These are phyloP conservation scores for Sporisorium iseilematis-ciliati DNA, from an alignment of 1,284 basidiomycete species.

Conservation along the genomic window DNA sequence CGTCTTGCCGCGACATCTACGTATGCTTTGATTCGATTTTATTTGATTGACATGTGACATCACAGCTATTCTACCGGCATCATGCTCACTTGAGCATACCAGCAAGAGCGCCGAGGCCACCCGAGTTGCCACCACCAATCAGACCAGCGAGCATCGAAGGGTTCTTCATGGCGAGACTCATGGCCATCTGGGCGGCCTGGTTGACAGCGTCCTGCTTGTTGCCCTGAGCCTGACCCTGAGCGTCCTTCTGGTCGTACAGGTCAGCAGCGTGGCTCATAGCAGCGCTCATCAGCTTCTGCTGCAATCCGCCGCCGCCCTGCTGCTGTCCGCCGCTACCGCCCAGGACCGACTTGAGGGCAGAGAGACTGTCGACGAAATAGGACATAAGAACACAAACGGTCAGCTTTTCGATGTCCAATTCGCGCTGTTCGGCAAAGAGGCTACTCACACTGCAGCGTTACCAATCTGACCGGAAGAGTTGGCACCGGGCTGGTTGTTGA, in stretches of 20 bases:
- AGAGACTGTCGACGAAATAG: slow-evolving; percentile 29
- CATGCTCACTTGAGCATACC: slow-evolving; percentile 40
- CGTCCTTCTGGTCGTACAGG: slow-evolving; percentile 60
- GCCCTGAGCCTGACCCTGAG: slow-evolving; percentile 60
- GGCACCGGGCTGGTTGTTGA: slow-evolving; percentile 51
- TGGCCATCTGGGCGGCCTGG: slow-evolving; percentile 64
- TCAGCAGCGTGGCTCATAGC: slow-evolving; percentile 53
- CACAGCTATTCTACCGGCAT: not conserved
- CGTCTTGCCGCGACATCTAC: not conserved
- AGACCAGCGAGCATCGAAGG: slow-evolving; percentile 49
- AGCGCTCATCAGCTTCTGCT: slow-evolving; percentile 48
- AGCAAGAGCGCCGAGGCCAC: slow-evolving; percentile 50
- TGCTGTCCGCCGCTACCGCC: slow-evolving; percentile 36
- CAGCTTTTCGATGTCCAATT: not conserved
- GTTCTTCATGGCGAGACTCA: slow-evolving; percentile 67
- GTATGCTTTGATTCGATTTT: not conserved
- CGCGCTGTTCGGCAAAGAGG: too few relatives aligned
- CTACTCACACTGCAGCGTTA: slow-evolving; percentile 59
- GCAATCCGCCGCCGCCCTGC: slow-evolving; percentile 46
- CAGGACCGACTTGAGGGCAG: slow-evolving; percentile 54
- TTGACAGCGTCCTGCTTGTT: slow-evolving; percentile 70
- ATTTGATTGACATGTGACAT: not conserved
- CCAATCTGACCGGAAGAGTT: slow-evolving; percentile 57
- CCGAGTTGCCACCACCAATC: slow-evolving; percentile 55
- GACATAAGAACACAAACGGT: not conserved